phyloP scores from a whole-genome alignment of 768 basidiomycete species.

The Thelephora aurantiotincta region DNA sequence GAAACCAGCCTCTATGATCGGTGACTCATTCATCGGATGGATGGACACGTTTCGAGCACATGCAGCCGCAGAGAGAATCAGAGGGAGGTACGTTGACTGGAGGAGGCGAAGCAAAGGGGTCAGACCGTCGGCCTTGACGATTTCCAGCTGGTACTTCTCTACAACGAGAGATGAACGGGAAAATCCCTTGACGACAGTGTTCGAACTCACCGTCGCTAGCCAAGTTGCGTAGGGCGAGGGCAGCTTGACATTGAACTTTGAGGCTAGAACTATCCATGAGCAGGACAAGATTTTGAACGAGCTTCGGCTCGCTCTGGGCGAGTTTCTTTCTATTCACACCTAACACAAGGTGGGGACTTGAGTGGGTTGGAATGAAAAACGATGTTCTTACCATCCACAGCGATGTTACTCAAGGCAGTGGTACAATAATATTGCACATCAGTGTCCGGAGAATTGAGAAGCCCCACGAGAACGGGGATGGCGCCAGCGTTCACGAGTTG shows the following conservation, averaged over 20 bases:
- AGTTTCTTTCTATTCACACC: conserved; percentile 88
- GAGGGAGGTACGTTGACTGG: conserved; percentile 91
- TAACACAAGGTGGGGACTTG: conserved; percentile 13
- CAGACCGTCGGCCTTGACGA: conserved; percentile 91
- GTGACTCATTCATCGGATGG: conserved; percentile 95
- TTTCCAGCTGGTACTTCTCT: conserved; percentile 99
- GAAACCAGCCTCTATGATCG: conserved; percentile 98
- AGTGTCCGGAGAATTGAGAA: conserved; percentile 94
- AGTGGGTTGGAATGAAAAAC: not conserved
- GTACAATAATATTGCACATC: conserved; percentile 99
- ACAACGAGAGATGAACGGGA: conserved; percentile 4
- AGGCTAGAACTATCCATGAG: conserved; percentile 96
- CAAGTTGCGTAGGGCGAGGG: conserved; percentile 87
- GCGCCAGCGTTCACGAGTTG: conserved; percentile 98
- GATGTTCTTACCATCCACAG: conserved; percentile 66
- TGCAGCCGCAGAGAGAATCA: conserved; percentile 95
- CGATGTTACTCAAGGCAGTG: conserved; percentile 95
- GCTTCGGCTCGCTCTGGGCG: conserved; percentile 84
- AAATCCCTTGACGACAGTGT: not conserved
- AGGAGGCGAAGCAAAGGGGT: conserved; percentile 85
- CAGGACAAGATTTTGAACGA: conserved; percentile 84
- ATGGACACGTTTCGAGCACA: conserved; percentile 99
- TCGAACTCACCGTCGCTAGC: conserved; percentile 75
- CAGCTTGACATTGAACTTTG: conserved; percentile 98
- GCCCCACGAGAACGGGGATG: conserved; percentile 89